Evolutionary conservation across 2,329 filamentous ascomycete genomes (phyloP).

Genomic region (Scedosporium apiospermum): DNA sequence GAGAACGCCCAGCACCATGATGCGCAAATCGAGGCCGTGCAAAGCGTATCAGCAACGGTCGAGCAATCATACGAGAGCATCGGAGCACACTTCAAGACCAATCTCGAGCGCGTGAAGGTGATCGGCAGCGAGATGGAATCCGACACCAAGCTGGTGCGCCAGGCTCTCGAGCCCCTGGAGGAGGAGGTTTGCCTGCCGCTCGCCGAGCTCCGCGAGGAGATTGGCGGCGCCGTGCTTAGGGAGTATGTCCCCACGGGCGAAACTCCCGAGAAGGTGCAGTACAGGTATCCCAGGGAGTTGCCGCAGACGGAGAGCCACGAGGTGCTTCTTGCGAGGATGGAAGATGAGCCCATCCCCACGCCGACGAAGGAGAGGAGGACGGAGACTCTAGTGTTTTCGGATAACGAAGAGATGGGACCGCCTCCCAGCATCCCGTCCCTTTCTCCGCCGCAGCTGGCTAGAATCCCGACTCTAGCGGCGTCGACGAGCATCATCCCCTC

Average conservation of each 20-base stretch:
- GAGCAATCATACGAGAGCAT: slow-evolving; percentile 65
- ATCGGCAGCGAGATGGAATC: slow-evolving; percentile 59
- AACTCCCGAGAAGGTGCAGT: slow-evolving; percentile 73
- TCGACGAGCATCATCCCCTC: not conserved
- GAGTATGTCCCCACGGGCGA: slow-evolving; percentile 81
- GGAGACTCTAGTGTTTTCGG: not conserved
- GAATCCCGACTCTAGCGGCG: not conserved
- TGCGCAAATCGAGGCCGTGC: slow-evolving; percentile 57
- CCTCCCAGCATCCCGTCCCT: not conserved
- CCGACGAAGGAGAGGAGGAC: not conserved
- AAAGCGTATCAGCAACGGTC: slow-evolving; percentile 55
- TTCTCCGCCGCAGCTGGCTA: not conserved
- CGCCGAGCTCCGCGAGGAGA: slow-evolving; percentile 57
- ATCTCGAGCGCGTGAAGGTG: slow-evolving; percentile 56
- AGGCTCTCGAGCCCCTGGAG: slow-evolving; percentile 52
- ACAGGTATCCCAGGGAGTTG: slow-evolving; percentile 69
- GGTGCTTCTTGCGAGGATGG: slow-evolving; percentile 30
- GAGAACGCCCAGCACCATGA: slow-evolving; percentile 74
- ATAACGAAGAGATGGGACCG: not conserved
- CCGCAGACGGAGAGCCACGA: slow-evolving; percentile 58
- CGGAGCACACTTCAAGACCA: slow-evolving; percentile 58
- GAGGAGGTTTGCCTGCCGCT: slow-evolving; percentile 59
- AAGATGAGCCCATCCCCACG: slow-evolving; percentile 9
- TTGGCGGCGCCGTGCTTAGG: slow-evolving; percentile 53
- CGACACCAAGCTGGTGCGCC: slow-evolving; percentile 48